Evolutionary conservation across 371 early-diverging fungal genomes (phyloP), one percentile per base, ranked within the genome.

Genomic region (Mortierella sp.): DNA sequence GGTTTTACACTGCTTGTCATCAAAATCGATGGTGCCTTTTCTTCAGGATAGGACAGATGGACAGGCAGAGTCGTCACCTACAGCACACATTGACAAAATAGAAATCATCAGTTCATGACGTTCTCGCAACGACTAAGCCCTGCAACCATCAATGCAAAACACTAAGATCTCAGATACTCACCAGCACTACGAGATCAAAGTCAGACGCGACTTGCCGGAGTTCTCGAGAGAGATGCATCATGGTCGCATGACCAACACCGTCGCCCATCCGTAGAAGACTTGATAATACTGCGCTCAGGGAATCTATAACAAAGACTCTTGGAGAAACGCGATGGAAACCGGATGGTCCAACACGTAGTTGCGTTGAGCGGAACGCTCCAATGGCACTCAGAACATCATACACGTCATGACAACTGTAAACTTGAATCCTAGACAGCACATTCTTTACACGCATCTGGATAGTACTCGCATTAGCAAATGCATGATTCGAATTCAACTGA

Each of bases 1-100:
- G 87, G 87, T 57, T 86, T 86, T 9, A 65, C 34, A 44, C 14
- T 68, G 28, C 68, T 80, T 16, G 80, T 72, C 54, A 47, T 45
- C 47, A 86, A 45, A 26, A 86, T 74, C 24, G 87, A 86, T 3
- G 87, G 87, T 16, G 78, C 16, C n/a, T 82, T 77, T n/a, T 86
- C 87, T 47, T 82, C 82, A 1, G 87, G 63, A 47, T 75, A 42
- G 0, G 74, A 73, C 26, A 78, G 42, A 28, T 77, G 82, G 9
- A 78, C 82, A 26, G 87, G 55, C 42, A 70, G 19, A 3, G 80
- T 82, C 19, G 82, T 82, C 4, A 80, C 71, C 86, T 85, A 73
- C 10, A 48, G 31, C 47, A 31, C 44, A 9, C 14, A 70, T 21
- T 44, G 7, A 21, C 57, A 14, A 11, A 9, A 65, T 54, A 21